phyloP scores from a whole-genome alignment of 305 asterid genomes.

The Solanum hybrid region DNA sequence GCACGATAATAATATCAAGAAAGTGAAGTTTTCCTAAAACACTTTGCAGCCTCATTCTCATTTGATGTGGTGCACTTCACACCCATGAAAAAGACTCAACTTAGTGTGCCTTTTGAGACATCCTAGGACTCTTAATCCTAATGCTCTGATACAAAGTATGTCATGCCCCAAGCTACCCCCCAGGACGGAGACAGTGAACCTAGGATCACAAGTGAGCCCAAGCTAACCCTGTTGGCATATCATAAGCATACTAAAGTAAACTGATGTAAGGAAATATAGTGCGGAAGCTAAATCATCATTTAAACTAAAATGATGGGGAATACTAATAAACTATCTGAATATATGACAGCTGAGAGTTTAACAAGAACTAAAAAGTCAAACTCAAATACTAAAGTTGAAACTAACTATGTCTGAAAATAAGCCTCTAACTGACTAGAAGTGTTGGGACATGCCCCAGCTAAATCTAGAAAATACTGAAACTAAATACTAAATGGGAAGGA shows the following conservation, averaged over 20 bases:
- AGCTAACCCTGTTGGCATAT: background rate
- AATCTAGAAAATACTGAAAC: background rate
- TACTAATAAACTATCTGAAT: background rate
- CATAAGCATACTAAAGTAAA: background rate
- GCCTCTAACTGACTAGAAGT: background rate
- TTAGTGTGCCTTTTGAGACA: background rate
- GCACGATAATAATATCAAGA: too few species aligned
- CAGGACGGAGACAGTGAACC: background rate
- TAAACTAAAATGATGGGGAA: background rate
- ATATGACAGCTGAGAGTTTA: too few species aligned
- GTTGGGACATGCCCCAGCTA: background rate
- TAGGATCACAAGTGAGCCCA: background rate
- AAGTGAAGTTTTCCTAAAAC: too few species aligned
- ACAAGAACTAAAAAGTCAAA: background rate
- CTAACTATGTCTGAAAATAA: background rate
- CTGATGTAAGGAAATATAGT: background rate
- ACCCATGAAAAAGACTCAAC: background rate
- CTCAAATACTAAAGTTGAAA: background rate
- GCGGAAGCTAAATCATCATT: background rate
- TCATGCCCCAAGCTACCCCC: background rate
- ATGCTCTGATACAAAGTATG: too few species aligned
- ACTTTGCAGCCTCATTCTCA: background rate
- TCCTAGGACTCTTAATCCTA: background rate
- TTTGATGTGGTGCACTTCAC: background rate
- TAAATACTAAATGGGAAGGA: background rate